phyloP scores from a whole-genome alignment of 176 grass and related monocot genomes.

The Luzula sylvatica region DNA sequence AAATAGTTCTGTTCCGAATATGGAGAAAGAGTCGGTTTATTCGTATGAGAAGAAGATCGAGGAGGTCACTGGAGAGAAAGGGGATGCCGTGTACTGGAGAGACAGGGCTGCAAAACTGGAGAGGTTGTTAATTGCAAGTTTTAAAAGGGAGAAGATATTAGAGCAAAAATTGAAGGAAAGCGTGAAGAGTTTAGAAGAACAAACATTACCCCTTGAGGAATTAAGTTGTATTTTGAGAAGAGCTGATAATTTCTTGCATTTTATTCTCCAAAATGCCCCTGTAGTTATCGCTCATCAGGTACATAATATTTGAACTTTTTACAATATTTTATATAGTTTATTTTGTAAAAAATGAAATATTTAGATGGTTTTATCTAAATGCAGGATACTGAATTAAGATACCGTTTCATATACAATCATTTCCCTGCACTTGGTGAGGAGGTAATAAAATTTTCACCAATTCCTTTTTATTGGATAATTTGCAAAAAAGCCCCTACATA shows the following conservation, averaged over 20 bases:
- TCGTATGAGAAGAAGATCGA: constrained; percentile 47
- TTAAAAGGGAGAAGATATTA: constrained; percentile 55
- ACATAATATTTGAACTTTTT: constrained; percentile 12
- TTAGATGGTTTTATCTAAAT: constrained; percentile 20
- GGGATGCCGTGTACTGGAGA: constrained; percentile 56
- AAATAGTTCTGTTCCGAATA: background rate
- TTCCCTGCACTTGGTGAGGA: constrained; percentile 83
- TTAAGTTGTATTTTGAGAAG: constrained; percentile 66
- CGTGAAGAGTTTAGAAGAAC: constrained; percentile 52
- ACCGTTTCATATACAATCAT: constrained; percentile 97
- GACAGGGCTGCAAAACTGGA: constrained; percentile 40
- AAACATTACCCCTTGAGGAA: constrained; percentile 59
- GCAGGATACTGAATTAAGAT: constrained; percentile 77
- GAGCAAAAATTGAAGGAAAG: constrained; percentile 46
- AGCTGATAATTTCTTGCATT: constrained; percentile 95
- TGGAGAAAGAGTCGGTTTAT: constrained; percentile 2
- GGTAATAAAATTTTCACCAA: constrained; percentile 28
- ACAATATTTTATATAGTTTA: constrained; percentile 10
- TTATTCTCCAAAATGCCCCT: constrained; percentile 86
- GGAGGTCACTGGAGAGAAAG: constrained; percentile 40
- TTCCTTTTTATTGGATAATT: background rate
- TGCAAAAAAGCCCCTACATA: no score
- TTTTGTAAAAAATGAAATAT: constrained; percentile 2
- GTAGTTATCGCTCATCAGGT: constrained; percentile 97
- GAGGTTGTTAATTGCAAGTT: constrained; percentile 47